Conservation (phyloP, 1,284 basidiomycete species). For the Trametes pubescens region DNA sequence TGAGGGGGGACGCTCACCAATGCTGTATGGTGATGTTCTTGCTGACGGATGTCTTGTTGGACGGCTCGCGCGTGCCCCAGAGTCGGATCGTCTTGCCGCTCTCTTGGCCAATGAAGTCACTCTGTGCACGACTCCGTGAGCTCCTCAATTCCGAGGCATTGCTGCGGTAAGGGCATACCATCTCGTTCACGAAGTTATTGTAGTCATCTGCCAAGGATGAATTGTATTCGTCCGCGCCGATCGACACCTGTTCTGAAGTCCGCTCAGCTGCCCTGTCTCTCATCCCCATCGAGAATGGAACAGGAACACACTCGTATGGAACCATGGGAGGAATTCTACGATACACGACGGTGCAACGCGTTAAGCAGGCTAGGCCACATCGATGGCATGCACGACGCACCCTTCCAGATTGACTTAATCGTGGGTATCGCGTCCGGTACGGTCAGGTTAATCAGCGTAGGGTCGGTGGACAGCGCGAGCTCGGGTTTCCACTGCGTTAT, state of each 20-base stretch:
- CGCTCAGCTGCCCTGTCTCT: not conserved
- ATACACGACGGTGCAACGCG: not conserved
- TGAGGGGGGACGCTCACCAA: constrained; percentile 31
- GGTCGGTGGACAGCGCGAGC: constrained; percentile 42
- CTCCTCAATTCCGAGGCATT: too few species aligned
- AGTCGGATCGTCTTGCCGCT: constrained; percentile 41
- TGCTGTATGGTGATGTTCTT: constrained; percentile 46
- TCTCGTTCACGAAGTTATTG: constrained; percentile 43
- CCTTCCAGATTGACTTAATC: constrained; percentile 39
- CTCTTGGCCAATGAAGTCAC: constrained; percentile 34
- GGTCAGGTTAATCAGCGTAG: constrained; percentile 44
- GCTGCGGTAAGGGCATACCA: constrained; percentile 27
- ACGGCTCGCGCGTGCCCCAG: constrained; percentile 44
- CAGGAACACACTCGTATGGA: constrained; percentile 37
- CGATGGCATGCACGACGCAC: constrained; percentile 14
- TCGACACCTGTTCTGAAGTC: constrained; percentile 38
- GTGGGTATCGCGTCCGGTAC: constrained; percentile 39
- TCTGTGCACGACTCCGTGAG: constrained; percentile 19
- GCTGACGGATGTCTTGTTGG: constrained; percentile 40
- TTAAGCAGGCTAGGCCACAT: not conserved
- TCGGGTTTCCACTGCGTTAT: constrained; percentile 50
- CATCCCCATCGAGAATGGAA: not conserved
- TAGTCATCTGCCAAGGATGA: constrained; percentile 43
- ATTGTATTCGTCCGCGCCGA: constrained; percentile 44
- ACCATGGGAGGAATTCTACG: constrained; percentile 43